phyloP scores from a whole-genome alignment of 2,329 filamentous ascomycete species.

The Metarhizium humberi region DNA sequence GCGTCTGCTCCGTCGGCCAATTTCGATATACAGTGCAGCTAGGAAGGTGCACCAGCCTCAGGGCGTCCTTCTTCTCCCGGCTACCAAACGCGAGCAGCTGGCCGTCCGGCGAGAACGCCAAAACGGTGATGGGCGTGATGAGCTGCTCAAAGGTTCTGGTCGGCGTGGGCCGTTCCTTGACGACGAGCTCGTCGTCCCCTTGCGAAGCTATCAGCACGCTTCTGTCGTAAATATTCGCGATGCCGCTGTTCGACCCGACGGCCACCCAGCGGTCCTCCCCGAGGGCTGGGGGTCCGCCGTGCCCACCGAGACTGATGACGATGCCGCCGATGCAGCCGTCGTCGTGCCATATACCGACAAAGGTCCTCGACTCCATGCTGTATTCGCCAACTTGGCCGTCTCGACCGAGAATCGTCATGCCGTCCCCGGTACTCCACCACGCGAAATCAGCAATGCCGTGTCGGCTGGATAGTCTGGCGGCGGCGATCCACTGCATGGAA shows the following conservation, averaged over 20 bases:
- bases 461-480: constrained; percentile 71
- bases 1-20: constrained; percentile 89
- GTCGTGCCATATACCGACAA: constrained; percentile 78
- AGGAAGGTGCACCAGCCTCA: constrained; percentile 81
- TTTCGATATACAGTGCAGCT: constrained; percentile 92
- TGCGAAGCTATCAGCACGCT: constrained; percentile 43
- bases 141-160: constrained; percentile 72
- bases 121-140: constrained; percentile 70
- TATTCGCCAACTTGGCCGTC: constrained; percentile 90
- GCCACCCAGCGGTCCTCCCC: constrained; percentile 86
- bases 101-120: constrained; percentile 79
- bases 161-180: constrained; percentile 64
- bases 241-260: constrained; percentile 75
- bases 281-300: constrained; percentile 47
- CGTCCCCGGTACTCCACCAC: constrained; percentile 83
- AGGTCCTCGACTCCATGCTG: constrained; percentile 56
- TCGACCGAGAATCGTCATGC: constrained; percentile 73
- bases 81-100: constrained; percentile 84
- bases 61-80: constrained; percentile 77
- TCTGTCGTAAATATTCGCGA: constrained; percentile 91
- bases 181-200: constrained; percentile 30
- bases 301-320: constrained; percentile 68
- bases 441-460: constrained; percentile 83
- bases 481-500: constrained; percentile 80
- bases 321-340: constrained; percentile 84